Evolutionary conservation across 2,329 filamentous ascomycete genomes (phyloP).

Genomic region (Fusarium sp.): DNA sequence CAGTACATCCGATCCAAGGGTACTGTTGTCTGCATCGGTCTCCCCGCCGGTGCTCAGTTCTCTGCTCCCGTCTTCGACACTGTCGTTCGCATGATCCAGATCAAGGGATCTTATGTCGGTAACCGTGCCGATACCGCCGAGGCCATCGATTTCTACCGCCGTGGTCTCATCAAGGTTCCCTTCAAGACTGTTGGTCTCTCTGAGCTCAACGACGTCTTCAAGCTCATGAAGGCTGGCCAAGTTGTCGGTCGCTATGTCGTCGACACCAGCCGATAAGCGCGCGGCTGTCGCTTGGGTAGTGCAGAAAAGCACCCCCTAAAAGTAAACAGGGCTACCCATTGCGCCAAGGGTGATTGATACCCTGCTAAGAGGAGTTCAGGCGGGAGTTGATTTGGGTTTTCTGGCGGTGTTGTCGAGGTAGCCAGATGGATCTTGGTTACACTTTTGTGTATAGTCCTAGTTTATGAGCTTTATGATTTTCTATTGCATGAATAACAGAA

Average conservation of each 20-base stretch:
- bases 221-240: conserved; percentile 76
- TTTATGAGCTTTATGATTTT: conserved; percentile 46
- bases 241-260: conserved; percentile 85
- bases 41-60: conserved; percentile 83
- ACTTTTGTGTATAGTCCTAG: conserved; percentile 41
- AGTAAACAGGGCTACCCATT: conserved; percentile 36
- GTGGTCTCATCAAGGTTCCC: conserved; percentile 86
- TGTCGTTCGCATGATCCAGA: conserved; percentile 89
- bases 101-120: conserved; percentile 94
- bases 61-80: conserved; percentile 89
- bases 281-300: conserved; percentile 35
- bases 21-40: conserved; percentile 87
- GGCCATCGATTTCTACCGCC: conserved; percentile 88
- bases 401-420: conserved; percentile 43
- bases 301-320: conserved; percentile 19
- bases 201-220: conserved; percentile 83
- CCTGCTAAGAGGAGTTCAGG: conserved; percentile 46
- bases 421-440: conserved; percentile 41
- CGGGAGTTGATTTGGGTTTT: conserved; percentile 45
- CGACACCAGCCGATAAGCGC: conserved; percentile 73
- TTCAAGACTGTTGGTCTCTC: conserved; percentile 87
- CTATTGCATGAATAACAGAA: conserved; percentile 44
- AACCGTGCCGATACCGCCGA: conserved; percentile 90
- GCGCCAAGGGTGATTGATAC: conserved; percentile 40
- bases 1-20: conserved; percentile 88